Evolutionary conservation across 2,329 filamentous ascomycete species (phyloP), one percentile per base, ranked within the genome.

Genomic region (Magnaporthales sp.): DNA sequence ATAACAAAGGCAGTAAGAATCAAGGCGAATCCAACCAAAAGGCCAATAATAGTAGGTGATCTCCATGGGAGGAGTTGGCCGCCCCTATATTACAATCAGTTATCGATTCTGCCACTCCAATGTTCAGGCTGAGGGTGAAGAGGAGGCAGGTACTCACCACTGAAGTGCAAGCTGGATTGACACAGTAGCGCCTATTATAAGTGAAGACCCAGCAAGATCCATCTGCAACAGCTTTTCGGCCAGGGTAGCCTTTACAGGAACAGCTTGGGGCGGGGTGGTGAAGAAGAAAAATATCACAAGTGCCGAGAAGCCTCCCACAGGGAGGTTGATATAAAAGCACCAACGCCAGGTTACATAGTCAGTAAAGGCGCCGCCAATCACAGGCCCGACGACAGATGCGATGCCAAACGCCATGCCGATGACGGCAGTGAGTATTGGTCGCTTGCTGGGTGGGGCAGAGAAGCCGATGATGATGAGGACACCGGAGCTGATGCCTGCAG

Each of bases 1-100:
- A 90, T 73, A 72, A 92, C 84, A 19, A 84, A 58, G 11, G 68
- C 74, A 4, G 84, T 77, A 1, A 82, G 78, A 11, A 84, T 69
- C 54, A 79, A 69, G 51, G 87, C 86, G 71, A 89, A 87, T 63
- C 72, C 72, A 1, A 89, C 77, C 67, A 91, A 77, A 32, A 90
- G 80, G 72, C 86, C 87, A 63, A 91, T 76, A 15, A 91, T 86
- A 1, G 80, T 83, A 0, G 86, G 78, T 0, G 87, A 89, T 67
- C 76, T 74, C 88, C 88, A 91, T 0, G 88, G 86, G 66, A 83
- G 61, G 38, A 51, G 11, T 51, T 51, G 38, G 13, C 38, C 38
- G 38, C 38, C 38, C 38, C 38, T 51, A 19, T 15, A 19, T n/a
- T n/a, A n/a, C n/a, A n/a, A n/a, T n/a, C n/a, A n/a, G n/a, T n/a